Conservation (phyloP, 2,329 filamentous ascomycete species). For the Botrytis aclada region DNA sequence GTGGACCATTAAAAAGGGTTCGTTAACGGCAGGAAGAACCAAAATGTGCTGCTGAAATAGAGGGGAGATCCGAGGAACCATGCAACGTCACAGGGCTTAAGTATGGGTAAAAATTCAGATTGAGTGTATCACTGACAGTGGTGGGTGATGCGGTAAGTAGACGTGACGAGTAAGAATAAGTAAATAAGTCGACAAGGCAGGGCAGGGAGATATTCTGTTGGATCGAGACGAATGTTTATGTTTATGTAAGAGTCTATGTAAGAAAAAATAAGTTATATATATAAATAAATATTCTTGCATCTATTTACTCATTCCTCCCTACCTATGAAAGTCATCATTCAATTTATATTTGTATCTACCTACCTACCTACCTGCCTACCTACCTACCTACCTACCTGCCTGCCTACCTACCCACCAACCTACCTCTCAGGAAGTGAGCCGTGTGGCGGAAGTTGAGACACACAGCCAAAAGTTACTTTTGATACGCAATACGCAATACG, state of each 20-base stretch:
- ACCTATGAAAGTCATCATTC: background rate
- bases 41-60: background rate
- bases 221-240: background rate
- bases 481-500: too few relatives aligned
- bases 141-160: background rate
- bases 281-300: too few relatives aligned
- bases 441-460: background rate
- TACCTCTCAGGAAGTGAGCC: too few relatives aligned
- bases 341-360: background rate
- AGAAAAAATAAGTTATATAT: background rate
- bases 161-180: background rate
- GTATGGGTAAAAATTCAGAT: background rate
- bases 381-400: background rate
- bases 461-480: background rate
- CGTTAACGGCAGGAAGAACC: background rate
- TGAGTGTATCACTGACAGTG: background rate
- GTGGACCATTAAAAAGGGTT: slow-evolving; percentile 6
- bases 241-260: background rate
- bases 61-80: slow-evolving; percentile 4
- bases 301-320: background rate
- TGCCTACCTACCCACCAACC: too few relatives aligned
- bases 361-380: background rate
- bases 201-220: background rate
- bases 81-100: background rate
- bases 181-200: background rate